Base-by-base conservation (phyloP, 495 filamentous ascomycete species). In the Pseudotulostoma volvatum region DNA sequence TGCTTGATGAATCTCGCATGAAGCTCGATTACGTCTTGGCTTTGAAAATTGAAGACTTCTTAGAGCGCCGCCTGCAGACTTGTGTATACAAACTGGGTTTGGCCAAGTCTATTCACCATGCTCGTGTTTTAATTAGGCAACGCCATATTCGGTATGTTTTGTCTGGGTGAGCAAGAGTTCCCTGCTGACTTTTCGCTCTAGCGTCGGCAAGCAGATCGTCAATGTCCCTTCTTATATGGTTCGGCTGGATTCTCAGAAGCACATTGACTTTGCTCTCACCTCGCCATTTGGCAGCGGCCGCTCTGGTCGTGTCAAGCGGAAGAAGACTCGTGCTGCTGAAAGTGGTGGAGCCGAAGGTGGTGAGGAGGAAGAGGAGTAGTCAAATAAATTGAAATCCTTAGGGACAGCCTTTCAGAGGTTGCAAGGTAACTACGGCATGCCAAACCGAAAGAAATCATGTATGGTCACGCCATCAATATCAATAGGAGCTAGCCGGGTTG, bases 11-110 rank as follows among this genome's bases (percentile, higher is more conserved):
- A 74, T 81, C 84, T 63, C 90, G 92, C 76, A 97, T 96, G 92
- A 97, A 94, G 81, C 86, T 97, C 73, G 90, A 97, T 92, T 97
- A 97, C 82, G 90, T 97, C 58, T 74, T 97, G 55, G 90, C 90
- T 63, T 80, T 97, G 45, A 86, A 86, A 71, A 78, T 82, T 55
- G 92, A 97, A 66, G 90, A 97, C 64, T 97, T 97, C 79, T 75
- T 97, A 68, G 90, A 97, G 79, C 87, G 90, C 54, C 84, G 90
- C 70, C 86, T 97, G 49, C 73, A 97, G 76, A 97, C 90, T 52
- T 94, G 90, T 57, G 90, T 97, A 61, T 96, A 93, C 80, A 95
- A 96, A 77, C 90, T 97, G 49, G 90, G 90, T 59, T 81, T 97
- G 44, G 90, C 90, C 65, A 97, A 97, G 80, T 92, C 84, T 43